A percentile compares a stretch with the other conserved stretches of the same genome.
phyloP scores from a whole-genome alignment of 495 filamentous ascomycete species.

The Paragyromitra xinjiangensis region DNA sequence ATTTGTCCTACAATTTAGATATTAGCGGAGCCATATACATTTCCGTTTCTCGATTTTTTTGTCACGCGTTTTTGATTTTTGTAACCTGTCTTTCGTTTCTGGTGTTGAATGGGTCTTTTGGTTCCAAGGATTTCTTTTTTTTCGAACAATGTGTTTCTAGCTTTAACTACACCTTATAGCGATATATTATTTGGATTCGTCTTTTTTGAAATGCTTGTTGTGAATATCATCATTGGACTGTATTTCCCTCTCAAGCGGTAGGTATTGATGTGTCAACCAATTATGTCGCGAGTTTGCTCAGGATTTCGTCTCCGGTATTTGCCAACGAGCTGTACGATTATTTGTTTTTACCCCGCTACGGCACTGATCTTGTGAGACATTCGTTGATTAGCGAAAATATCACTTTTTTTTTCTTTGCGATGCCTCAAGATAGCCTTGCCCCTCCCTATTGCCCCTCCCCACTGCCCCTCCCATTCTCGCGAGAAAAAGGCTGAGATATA shows the following conservation, averaged over 20 bases:
- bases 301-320: slow-evolving; percentile 15
- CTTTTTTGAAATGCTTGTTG: slow-evolving; percentile 36
- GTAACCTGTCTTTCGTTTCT: slow-evolving; percentile 27
- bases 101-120: slow-evolving; percentile 37
- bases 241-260: background rate
- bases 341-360: slow-evolving; percentile 30
- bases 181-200: slow-evolving; percentile 12
- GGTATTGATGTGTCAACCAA: background rate
- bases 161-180: slow-evolving; percentile 20
- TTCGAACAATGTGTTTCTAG: slow-evolving; percentile 42
- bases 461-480: slow-evolving; percentile 28
- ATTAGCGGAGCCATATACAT: slow-evolving; percentile 25
- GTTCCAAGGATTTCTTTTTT: background rate
- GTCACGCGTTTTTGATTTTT: background rate
- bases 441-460: slow-evolving; percentile 21
- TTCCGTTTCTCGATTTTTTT: slow-evolving; percentile 5
- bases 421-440: slow-evolving; percentile 24
- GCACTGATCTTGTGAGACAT: slow-evolving; percentile 29
- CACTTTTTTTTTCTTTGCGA: slow-evolving; percentile 18
- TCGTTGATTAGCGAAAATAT: slow-evolving; percentile 38
- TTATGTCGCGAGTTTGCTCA: background rate
- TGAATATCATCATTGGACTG: slow-evolving; percentile 7
- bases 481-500: slow-evolving; percentile 39
- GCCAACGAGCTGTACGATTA: background rate
- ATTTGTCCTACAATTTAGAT: slow-evolving; percentile 19